Base-by-base conservation (phyloP, 768 basidiomycete species). In the Xerocomus brunneocitrinus region DNA sequence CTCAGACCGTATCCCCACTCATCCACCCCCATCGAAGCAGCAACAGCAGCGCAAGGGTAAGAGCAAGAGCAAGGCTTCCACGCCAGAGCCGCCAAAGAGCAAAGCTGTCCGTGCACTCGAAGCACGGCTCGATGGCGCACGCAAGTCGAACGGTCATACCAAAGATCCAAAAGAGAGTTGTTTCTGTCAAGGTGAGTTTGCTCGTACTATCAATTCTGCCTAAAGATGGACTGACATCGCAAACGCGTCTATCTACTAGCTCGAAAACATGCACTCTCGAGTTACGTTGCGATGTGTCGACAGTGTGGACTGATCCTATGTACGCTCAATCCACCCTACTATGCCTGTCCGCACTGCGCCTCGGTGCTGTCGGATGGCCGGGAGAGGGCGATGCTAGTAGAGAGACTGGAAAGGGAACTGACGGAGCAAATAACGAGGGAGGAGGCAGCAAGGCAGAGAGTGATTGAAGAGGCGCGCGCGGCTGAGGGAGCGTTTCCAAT, bases 301-400 rank as follows among this genome's bases (percentile, higher is more conserved):
- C 58, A 64, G 0, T 89, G 86, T 56, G 86, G 83, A 16, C 71
- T 89, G 22, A 74, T 85, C n/a, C 67, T 87, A 4, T 89, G 86
- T 62, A 60, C 64, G 1, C 54, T 84, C 49, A 84, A 87, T 55
- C 71, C 67, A 0, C 84, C 85, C 2, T 62, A 79, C 50, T 70
- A 74, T 47, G 70, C 74, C 3, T 87, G 85, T 59, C 82, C 85
- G 0, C 75, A 76, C 52, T 87, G 86, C 58, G 47, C 64, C 4
- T 58, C 68, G 0, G 52, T 67, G 0, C 63, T 87, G 8, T 62
- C 81, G 35, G 63, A 73, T 3, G 46, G 54, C 5, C 44, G 63
- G 1, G 70, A 63, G 10, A 72, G 71, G 7, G 62, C 59, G 14
- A 55, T 67, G 3, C 69, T 87, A 36, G 56, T 80, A 19, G 54